These are phyloP conservation scores for Agrostemma githago DNA, from an alignment of 148 eudicot genomes.

Conservation along the genomic window DNA sequence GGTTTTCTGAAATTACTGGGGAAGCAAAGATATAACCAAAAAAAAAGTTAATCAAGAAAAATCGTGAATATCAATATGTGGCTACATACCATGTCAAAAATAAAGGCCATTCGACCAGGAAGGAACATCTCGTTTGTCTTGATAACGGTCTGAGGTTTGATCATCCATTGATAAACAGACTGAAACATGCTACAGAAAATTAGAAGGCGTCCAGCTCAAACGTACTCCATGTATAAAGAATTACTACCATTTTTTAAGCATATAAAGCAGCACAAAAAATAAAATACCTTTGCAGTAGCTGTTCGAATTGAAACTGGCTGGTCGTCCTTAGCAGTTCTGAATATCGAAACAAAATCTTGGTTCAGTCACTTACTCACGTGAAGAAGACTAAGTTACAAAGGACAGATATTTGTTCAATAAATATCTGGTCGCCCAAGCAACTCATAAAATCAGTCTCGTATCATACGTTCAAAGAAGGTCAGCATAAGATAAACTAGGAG, in stretches of 20 bases:
- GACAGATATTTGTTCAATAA: not conserved
- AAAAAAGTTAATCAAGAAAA: constrained; percentile 6
- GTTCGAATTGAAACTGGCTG: constrained; percentile 80
- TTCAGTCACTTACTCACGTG: not conserved
- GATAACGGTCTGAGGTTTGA: constrained; percentile 74
- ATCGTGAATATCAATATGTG: constrained; percentile 4
- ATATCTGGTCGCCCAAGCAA: not conserved
- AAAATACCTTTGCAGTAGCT: constrained; percentile 69
- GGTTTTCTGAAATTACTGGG: not conserved
- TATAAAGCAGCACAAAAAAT: not conserved
- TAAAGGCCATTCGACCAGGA: constrained; percentile 93
- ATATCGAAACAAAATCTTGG: not conserved
- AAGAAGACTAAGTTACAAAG: not conserved
- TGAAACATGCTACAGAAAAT: constrained; percentile 29
- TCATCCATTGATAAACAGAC: constrained; percentile 88
- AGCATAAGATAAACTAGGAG: not conserved
- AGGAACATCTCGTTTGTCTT: constrained; percentile 97
- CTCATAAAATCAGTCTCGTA: not conserved
- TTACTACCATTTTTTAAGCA: constrained; percentile 4
- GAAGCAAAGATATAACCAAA: not conserved
- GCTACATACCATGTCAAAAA: constrained; percentile 72
- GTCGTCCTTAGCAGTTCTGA: constrained; percentile 72
- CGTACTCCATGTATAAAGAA: not conserved
- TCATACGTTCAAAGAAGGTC: not conserved
- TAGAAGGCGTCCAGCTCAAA: not conserved